Evolutionary conservation across 2,329 filamentous ascomycete genomes (phyloP), one percentile per base, ranked within the genome.

Genomic region (Colletotrichum ledebouriae): DNA sequence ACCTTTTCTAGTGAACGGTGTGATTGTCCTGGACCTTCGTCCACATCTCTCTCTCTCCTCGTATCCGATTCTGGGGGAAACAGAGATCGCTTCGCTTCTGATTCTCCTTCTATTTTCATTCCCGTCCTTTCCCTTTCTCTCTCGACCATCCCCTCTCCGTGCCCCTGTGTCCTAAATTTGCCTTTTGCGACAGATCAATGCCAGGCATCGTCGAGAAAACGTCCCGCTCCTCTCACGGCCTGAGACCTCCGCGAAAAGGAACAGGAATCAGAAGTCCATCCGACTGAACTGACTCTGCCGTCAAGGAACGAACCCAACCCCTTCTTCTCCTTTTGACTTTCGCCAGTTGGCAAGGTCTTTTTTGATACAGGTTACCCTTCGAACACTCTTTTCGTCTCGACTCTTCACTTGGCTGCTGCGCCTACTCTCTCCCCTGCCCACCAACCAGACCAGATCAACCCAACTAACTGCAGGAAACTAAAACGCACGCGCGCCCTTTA

Each of bases 51-150:
- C 20, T 55, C 39, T 53, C 61, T 44, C 11, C 66, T 69, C 66
- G 61, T 66, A 69, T 69, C 61, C 66, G 34, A 69, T 65, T 69
- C 66, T 69, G 65, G 65, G 61, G 61, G 66, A 66, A 56, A 66
- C 55, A 44, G 61, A 60, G 61, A 65, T 69, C 61, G 55, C 65
- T 62, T 62, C 13, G 39, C 63, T 55, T 64, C 53, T 63, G 64
- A 37, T 52, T 53, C 60, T 63, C 66, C 61, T 56, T 66, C 55
- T 49, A 29, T 46, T 50, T 20, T 39, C 49, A 34, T 49, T 46
- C 25, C 25, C 25, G 5, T 25, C 59, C 44, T 52, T 53, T 49
- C 25, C 39, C 46, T n/a, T 55, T 15, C 61, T 34, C 22, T 42
- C 47, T 57, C n/a, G 33, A 47, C 25, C 55, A 55, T 39, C 37